phyloP scores from a whole-genome alignment of 1,284 basidiomycete genomes.

The Irpex sp. region DNA sequence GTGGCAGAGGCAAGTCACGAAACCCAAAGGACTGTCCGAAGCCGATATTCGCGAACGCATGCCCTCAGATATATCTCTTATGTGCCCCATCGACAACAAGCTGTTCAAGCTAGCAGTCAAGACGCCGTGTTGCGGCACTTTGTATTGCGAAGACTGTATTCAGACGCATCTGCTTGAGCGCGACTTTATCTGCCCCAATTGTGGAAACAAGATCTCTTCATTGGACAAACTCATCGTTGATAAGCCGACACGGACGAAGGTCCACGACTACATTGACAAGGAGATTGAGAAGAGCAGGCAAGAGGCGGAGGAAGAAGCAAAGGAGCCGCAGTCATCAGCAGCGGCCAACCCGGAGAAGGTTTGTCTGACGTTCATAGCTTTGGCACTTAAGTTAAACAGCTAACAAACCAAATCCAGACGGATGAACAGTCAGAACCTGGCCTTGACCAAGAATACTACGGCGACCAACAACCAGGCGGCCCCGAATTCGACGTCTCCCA shows the following conservation, averaged over 20 bases:
- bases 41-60: conserved; percentile 82
- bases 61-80: conserved; percentile 75
- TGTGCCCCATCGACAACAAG: conserved; percentile 87
- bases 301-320: conserved; percentile 34
- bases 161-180: conserved; percentile 87
- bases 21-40: conserved; percentile 75
- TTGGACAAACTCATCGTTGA: conserved; percentile 83
- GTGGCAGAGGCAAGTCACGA: conserved; percentile 89
- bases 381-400: neutral
- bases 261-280: conserved; percentile 78
- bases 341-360: conserved; percentile 13
- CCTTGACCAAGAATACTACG: conserved; percentile 58
- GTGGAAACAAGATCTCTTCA: conserved; percentile 80
- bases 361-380: neutral
- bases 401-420: neutral
- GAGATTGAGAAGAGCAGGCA: conserved; percentile 81
- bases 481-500: conserved; percentile 61
- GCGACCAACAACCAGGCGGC: conserved; percentile 55
- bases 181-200: conserved; percentile 89
- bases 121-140: conserved; percentile 85
- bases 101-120: conserved; percentile 87
- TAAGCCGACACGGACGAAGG: conserved; percentile 72
- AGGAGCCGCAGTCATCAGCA: conserved; percentile 8
- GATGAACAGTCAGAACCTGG: conserved; percentile 14
- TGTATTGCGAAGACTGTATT: conserved; percentile 96